These are phyloP conservation scores for Pythium brachiatum DNA, from an alignment of 352 stramenopile genomes.

Conservation along the genomic window DNA sequence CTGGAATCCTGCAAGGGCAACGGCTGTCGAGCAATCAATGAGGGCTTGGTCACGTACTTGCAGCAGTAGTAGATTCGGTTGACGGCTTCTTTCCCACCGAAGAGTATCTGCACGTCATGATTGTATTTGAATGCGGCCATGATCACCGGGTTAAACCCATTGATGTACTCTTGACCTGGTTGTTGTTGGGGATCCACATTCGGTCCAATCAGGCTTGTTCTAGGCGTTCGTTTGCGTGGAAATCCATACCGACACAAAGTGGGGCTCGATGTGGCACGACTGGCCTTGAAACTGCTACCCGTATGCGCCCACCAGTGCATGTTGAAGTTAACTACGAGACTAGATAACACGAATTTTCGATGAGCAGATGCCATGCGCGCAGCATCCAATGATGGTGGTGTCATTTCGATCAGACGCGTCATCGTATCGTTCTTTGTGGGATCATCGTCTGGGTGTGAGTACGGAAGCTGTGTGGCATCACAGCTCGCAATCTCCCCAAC, in stretches of 20 bases:
- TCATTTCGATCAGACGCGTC: conserved; percentile 2
- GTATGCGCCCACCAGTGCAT: conserved; percentile 2
- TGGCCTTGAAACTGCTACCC: conserved; percentile 5
- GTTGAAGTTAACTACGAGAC: conserved; percentile 1
- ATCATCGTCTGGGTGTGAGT: background rate
- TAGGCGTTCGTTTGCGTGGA: background rate
- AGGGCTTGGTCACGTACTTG: conserved; percentile 12
- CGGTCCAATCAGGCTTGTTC: background rate
- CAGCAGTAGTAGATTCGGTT: conserved; percentile 17
- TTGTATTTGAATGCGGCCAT: conserved; percentile 13
- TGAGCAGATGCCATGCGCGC: background rate
- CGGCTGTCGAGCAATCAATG: background rate
- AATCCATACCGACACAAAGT: conserved; percentile 3
- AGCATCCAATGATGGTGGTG: background rate
- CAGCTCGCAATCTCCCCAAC: no score
- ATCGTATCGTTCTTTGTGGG: background rate
- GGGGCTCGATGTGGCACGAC: background rate
- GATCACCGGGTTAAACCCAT: conserved; percentile 1
- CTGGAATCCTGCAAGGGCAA: background rate
- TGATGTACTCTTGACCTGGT: background rate
- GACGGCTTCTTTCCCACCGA: conserved; percentile 5
- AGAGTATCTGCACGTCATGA: conserved; percentile 8
- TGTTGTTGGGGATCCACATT: background rate
- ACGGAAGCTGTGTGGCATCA: background rate
- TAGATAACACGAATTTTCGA: background rate